A percentile compares a stretch with the other conserved stretches of the same genome.
Evolutionary conservation across 352 stramenopile genomes (phyloP).

Genomic region (Pythium biforme): DNA sequence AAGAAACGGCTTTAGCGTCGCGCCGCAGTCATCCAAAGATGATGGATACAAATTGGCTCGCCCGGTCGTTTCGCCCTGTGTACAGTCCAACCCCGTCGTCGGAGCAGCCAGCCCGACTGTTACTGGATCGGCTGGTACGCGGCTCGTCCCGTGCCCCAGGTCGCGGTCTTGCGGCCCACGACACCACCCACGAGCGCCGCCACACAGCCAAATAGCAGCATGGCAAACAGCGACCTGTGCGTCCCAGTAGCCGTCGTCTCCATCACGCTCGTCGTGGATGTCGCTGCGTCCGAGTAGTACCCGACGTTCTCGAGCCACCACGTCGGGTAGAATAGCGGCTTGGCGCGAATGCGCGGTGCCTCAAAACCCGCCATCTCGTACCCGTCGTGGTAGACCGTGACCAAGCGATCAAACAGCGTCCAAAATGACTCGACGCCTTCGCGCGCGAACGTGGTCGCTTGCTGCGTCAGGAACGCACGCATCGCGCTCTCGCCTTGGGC

Average conservation of each 20-base stretch:
- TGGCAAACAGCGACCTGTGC: neutral
- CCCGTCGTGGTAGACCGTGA: constrained; percentile 76
- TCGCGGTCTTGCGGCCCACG: constrained; percentile 50
- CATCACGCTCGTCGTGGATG: constrained; percentile 23
- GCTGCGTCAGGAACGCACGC: constrained; percentile 52
- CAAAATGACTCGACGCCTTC: constrained; percentile 46
- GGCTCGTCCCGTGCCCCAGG: constrained; percentile 26
- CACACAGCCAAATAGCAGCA: neutral
- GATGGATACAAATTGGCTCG: neutral
- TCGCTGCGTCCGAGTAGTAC: constrained; percentile 42
- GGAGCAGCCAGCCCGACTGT: neutral
- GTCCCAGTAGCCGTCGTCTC: constrained; percentile 33
- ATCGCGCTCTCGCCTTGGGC: constrained; percentile 42
- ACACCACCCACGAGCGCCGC: constrained; percentile 45
- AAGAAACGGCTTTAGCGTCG: neutral
- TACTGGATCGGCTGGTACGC: constrained; percentile 40
- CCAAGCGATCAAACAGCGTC: constrained; percentile 59
- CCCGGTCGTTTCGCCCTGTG: too few species aligned
- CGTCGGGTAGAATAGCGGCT: constrained; percentile 72
- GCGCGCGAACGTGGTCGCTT: constrained; percentile 45
- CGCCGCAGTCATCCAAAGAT: neutral
- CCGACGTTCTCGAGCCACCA: constrained; percentile 78
- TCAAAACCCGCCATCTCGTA: constrained; percentile 64
- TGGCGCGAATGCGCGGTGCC: constrained; percentile 35
- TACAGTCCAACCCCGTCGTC: too few species aligned